Conservation (phyloP, 2,329 filamentous ascomycete species). For the Talaromyces sp. region DNA sequence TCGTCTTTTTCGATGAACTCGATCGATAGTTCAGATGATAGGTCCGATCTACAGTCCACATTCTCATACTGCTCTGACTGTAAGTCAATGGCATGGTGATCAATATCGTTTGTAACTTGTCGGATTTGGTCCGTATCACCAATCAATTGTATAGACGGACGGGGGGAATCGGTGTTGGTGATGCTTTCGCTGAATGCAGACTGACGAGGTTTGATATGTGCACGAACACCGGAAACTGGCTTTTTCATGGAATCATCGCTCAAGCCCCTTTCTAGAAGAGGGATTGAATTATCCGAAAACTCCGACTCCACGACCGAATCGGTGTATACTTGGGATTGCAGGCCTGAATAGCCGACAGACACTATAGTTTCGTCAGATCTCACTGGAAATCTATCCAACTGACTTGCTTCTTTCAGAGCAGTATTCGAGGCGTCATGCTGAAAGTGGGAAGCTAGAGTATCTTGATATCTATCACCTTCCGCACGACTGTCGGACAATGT, state of each 20-base stretch:
- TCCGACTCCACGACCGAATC: conserved; percentile 55
- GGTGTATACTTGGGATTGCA: conserved; percentile 33
- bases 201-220: conserved; percentile 21
- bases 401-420: neutral
- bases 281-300: conserved; percentile 71
- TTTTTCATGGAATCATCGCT: conserved; percentile 47
- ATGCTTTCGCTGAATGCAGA: conserved; percentile 25
- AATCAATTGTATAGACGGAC: conserved; percentile 48
- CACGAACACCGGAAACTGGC: conserved; percentile 24
- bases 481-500: conserved; percentile 10
- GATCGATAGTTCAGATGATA: conserved; percentile 48
- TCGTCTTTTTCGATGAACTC: conserved; percentile 45
- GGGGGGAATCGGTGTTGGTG: conserved; percentile 35
- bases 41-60: conserved; percentile 49
- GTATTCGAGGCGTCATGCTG: neutral
- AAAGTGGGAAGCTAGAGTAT: neutral
- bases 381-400: neutral
- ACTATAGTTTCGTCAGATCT: neutral
- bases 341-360: conserved; percentile 18
- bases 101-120: conserved; percentile 32
- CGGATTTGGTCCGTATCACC: conserved; percentile 49
- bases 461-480: neutral
- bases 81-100: neutral
- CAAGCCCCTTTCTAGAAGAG: conserved; percentile 64
- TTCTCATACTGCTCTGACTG: conserved; percentile 15